These are phyloP conservation scores for Lentinula sp. DNA, from an alignment of 768 basidiomycete genomes.

Conservation along the genomic window DNA sequence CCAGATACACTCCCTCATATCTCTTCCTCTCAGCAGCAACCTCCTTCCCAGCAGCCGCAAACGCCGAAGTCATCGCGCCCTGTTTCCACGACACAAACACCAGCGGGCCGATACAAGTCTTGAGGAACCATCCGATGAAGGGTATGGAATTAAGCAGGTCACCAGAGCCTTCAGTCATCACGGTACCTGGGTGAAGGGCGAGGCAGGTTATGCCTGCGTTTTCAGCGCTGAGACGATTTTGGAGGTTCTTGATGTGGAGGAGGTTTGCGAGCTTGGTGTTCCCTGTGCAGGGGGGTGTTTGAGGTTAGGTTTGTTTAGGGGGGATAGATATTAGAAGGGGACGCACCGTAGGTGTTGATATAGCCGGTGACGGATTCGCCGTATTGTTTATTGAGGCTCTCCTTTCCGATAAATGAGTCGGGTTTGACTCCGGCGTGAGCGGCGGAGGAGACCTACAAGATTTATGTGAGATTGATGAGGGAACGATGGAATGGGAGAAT, in stretches of 20 bases:
- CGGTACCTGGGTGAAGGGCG: slow-evolving; percentile 22
- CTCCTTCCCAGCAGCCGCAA: slow-evolving; percentile 23
- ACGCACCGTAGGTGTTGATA: slow-evolving; percentile 11
- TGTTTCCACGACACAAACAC: slow-evolving; percentile 10
- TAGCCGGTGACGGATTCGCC: background rate
- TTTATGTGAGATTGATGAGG: no score
- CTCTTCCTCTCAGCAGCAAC: slow-evolving; percentile 10
- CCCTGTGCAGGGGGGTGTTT: background rate
- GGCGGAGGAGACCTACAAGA: slow-evolving; percentile 7
- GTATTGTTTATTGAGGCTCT: slow-evolving; percentile 9
- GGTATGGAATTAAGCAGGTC: background rate
- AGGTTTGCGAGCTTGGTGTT: slow-evolving; percentile 14
- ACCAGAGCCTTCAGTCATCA: slow-evolving; percentile 16
- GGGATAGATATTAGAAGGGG: background rate
- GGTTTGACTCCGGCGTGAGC: slow-evolving; percentile 5
- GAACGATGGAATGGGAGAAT: background rate
- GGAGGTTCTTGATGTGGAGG: slow-evolving; percentile 33
- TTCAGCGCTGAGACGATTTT: slow-evolving; percentile 26
- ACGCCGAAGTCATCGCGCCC: slow-evolving; percentile 20
- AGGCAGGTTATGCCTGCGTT: slow-evolving; percentile 20
- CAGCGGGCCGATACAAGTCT: slow-evolving; percentile 13
- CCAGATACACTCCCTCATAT: slow-evolving; percentile 23
- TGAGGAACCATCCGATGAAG: slow-evolving; percentile 14
- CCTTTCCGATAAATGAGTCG: slow-evolving; percentile 7
- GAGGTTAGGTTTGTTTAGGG: background rate